Evolutionary conservation across 2,329 filamentous ascomycete species (phyloP).

Genomic region (Xylaria sp.): DNA sequence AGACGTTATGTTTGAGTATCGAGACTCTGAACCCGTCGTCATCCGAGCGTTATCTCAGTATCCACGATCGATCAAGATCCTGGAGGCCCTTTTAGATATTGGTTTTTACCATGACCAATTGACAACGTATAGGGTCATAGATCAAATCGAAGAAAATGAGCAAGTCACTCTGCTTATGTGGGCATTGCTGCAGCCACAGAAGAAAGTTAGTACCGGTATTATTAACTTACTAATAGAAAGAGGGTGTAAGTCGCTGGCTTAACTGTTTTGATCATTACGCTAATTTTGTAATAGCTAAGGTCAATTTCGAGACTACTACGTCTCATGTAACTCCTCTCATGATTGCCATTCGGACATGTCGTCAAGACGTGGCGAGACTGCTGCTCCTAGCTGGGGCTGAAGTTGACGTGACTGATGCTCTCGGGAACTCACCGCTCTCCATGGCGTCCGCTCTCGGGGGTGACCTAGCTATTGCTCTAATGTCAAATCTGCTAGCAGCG

Average conservation of each 20-base stretch:
- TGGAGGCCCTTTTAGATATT: conserved; percentile 64
- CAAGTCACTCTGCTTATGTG: conserved; percentile 68
- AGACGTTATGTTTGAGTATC: conserved; percentile 61
- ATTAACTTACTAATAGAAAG: conserved; percentile 66
- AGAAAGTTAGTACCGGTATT: conserved; percentile 68
- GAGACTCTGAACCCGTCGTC: conserved; percentile 60
- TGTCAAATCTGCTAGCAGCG: conserved; percentile 65
- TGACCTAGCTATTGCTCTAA: conserved; percentile 63
- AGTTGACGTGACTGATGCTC: conserved; percentile 66
- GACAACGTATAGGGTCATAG: conserved; percentile 56
- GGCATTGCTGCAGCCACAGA: conserved; percentile 71
- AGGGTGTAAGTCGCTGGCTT: conserved; percentile 48
- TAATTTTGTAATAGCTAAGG: conserved; percentile 57
- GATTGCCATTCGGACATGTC: conserved; percentile 66
- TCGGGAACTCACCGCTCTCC: conserved; percentile 68
- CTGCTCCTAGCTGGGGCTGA: conserved; percentile 70
- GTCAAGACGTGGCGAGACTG: conserved; percentile 67
- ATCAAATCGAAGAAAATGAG: conserved; percentile 63
- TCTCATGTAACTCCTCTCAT: conserved; percentile 69
- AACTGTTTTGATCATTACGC: not conserved
- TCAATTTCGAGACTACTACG: conserved; percentile 64
- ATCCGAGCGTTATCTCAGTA: conserved; percentile 65
- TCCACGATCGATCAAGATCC: conserved; percentile 64
- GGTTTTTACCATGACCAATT: conserved; percentile 70
- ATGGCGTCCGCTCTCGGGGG: conserved; percentile 68